phyloP scores from a whole-genome alignment of 371 early-diverging fungal genomes.

The Parasitella parasitica region DNA sequence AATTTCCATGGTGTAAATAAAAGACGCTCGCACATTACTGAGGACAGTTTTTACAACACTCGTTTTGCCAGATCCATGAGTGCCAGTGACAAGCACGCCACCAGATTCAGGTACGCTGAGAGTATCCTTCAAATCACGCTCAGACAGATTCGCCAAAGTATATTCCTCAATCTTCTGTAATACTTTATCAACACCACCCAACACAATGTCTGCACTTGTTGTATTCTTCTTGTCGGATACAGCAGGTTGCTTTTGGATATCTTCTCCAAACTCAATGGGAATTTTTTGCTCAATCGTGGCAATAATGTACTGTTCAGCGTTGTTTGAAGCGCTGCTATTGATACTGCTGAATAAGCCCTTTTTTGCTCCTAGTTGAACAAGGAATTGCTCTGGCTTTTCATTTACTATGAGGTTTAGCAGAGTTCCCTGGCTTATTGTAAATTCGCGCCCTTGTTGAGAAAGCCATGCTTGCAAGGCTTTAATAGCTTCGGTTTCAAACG shows the following conservation, averaged over 20 bases:
- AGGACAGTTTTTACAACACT: constrained; percentile 59
- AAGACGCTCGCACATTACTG: constrained; percentile 36
- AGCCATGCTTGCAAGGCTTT: constrained; percentile 27
- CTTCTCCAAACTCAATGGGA: constrained; percentile 52
- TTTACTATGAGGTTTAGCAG: constrained; percentile 7
- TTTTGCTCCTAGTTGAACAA: constrained; percentile 38
- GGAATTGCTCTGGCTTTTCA: constrained; percentile 7
- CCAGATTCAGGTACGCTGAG: constrained; percentile 63
- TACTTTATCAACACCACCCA: constrained; percentile 55
- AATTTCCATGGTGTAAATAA: constrained; percentile 59
- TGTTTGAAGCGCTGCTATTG: constrained; percentile 3
- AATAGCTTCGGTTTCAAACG: constrained; percentile 24
- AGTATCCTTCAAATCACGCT: constrained; percentile 45
- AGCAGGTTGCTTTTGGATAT: constrained; percentile 18
- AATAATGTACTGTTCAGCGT: constrained; percentile 37
- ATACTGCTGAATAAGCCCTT: constrained; percentile 31
- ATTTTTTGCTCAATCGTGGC: constrained; percentile 23
- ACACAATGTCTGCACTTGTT: not conserved
- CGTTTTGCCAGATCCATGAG: constrained; percentile 89
- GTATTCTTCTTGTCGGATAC: constrained; percentile 6
- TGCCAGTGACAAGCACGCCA: constrained; percentile 79
- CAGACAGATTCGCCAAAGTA: constrained; percentile 51
- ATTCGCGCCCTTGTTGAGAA: constrained; percentile 4
- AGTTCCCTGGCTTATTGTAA: constrained; percentile 30
- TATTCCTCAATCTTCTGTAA: constrained; percentile 51